Evolutionary conservation across 495 filamentous ascomycete genomes (phyloP), one percentile per base, ranked within the genome.

Genomic region (Lophiostoma macrostomum): DNA sequence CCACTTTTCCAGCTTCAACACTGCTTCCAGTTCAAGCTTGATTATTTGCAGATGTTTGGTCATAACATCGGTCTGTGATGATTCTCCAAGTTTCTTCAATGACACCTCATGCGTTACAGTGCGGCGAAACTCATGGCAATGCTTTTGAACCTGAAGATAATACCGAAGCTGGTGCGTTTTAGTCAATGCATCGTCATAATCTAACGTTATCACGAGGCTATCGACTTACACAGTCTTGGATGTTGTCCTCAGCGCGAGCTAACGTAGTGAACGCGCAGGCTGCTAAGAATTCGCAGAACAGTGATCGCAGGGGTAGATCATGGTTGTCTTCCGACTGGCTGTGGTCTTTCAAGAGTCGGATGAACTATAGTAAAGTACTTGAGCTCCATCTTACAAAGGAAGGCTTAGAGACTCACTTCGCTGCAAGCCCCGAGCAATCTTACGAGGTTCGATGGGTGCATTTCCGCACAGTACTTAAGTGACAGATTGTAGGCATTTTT

Each of bases 11-110:
- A 95, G 70, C 14, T 73, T 71, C 19, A 82, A 70, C 10, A 81
- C 77, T n/a, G 80, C 84, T 71, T 93, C 89, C 56, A 93, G 85
- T 54, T 90, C 83, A 60, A 87, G 85, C 1, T 80, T 76, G 4
- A 89, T 66, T 10, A 91, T 69, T 18, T 76, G 75, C 28, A 77
- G 73, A 46, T 88, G 75, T 59, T 86, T 89, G 7, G 71, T 65
- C 18, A 73, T 61, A 47, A 87, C 73, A 61, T 87, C 83, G 10
- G 63, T 58, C 31, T 67, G 67, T 1, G 64, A 68, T 10, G 59
- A 68, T 41, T 78, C 74, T 27, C 76, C 74, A 4, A 80, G 52
- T 52, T 25, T 50, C 50, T 41, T 49, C 11, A 3, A 22, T 25
- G 45, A 53, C 22, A 66, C 50, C 31, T 61, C 54, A 10, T 63